Evolutionary conservation across 2,329 filamentous ascomycete species (phyloP).

Genomic region (Thelonectria olida): DNA sequence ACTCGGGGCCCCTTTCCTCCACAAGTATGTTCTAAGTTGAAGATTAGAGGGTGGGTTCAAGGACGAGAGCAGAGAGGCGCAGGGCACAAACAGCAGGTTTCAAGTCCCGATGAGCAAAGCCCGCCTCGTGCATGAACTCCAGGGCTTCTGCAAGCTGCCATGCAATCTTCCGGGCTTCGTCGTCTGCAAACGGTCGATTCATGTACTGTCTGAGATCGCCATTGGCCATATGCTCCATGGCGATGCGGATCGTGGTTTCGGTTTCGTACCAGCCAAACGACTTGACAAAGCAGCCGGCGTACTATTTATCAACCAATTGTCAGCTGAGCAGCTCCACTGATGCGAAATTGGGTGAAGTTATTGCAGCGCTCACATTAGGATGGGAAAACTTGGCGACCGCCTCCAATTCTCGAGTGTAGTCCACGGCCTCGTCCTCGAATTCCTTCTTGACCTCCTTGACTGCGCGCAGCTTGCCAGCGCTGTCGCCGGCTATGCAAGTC

Average conservation of each 20-base stretch:
- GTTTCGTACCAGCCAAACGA: slow-evolving; percentile 5
- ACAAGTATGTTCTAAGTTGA: slow-evolving; percentile 5
- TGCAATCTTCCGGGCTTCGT: neutral
- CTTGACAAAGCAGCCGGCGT: slow-evolving; percentile 3
- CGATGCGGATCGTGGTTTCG: neutral
- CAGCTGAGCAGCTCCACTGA: neutral
- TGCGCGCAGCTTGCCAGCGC: neutral
- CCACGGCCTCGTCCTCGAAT: neutral
- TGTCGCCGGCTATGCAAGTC: neutral
- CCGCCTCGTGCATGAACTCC: neutral
- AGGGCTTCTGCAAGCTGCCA: slow-evolving; percentile 2
- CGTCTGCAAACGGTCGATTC: neutral
- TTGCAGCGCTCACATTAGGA: neutral
- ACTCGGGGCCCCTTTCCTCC: neutral
- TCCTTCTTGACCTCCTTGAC: slow-evolving; percentile 6
- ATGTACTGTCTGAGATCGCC: slow-evolving; percentile 1
- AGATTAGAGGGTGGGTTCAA: neutral
- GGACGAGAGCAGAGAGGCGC: too few species aligned
- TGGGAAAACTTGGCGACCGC: slow-evolving; percentile 2
- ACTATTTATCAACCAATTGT: neutral
- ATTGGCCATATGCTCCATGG: slow-evolving; percentile 1
- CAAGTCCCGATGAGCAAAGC: slow-evolving; percentile 3
- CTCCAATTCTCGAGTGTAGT: slow-evolving; percentile 1
- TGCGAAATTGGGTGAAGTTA: neutral
- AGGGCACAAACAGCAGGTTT: neutral